These are phyloP conservation scores for Globisporangium spinosum DNA, from an alignment of 352 stramenopile genomes.

Conservation along the genomic window DNA sequence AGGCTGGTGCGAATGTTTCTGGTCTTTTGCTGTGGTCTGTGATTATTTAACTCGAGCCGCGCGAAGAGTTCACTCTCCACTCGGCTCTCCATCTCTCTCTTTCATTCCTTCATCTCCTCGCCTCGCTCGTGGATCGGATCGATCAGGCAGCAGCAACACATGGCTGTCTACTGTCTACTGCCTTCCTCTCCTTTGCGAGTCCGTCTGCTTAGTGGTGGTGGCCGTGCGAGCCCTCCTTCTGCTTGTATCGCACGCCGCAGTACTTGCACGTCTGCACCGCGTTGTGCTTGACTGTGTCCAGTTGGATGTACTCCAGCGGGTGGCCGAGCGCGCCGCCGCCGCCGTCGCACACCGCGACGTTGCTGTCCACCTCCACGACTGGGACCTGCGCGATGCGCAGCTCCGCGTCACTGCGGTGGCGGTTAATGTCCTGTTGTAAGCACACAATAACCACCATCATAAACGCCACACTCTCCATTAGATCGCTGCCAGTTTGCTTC, in stretches of 20 bases:
- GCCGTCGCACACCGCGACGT: conserved; percentile 93
- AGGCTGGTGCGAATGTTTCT: neutral
- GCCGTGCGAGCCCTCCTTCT: conserved; percentile 66
- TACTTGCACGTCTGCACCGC: conserved; percentile 89
- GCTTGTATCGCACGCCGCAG: conserved; percentile 90
- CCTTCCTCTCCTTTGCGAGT: neutral
- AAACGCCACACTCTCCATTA: neutral
- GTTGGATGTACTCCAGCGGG: conserved; percentile 94
- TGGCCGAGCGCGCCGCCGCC: conserved; percentile 95
- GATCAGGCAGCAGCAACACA: neutral
- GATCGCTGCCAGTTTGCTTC: neutral
- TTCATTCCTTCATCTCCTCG: neutral
- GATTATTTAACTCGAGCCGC: neutral
- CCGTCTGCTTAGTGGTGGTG: conserved; percentile 36
- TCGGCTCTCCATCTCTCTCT: neutral
- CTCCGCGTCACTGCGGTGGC: conserved; percentile 89
- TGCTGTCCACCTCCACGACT: conserved; percentile 89
- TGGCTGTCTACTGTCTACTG: neutral
- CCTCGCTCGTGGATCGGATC: neutral
- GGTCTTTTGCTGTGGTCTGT: neutral
- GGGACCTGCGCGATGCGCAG: conserved; percentile 83
- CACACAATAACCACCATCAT: neutral
- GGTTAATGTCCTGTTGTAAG: conserved; percentile 60
- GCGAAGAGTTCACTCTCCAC: neutral
- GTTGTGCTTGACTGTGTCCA: conserved; percentile 82